Evolutionary conservation across 2,329 filamentous ascomycete genomes (phyloP), one percentile per base, ranked within the genome.

Genomic region (Microdochium paspali): DNA sequence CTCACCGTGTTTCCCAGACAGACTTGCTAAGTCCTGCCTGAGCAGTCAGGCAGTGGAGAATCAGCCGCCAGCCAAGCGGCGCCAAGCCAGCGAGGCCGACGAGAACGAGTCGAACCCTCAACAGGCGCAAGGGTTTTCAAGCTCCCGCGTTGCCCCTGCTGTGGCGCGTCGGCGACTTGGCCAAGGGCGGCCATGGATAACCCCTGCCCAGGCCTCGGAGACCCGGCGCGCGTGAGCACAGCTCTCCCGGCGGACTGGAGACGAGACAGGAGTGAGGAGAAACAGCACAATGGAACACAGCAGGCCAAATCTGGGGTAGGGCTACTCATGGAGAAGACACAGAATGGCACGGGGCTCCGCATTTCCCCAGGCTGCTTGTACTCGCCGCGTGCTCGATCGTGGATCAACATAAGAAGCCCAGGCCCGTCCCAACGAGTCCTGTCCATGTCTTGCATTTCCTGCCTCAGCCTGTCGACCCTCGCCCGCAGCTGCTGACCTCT

Each of bases 301-400:
- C 26, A 28, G 26, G 26, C 7, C 26, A 28, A 28, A 28, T 28
- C 26, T 13, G 26, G 26, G 26, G 26, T 28, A 21, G 35, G 15
- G 35, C 35, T 40, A 20, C 35, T 20, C 35, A 40, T 40, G 35
- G 35, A 20, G 13, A 40, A 40, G 23, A 40, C 18, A 20, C 35
- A 18, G n/a, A 40, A 40, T 40, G 35, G n/a, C 35, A 40, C 35
- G 35, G 35, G 35, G 35, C 35, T 40, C 35, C 35, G 35, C 35
- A 40, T 21, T 40, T 18, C n/a, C 35, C 35, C 35, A 40, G 26
- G 35, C n/a, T 18, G 35, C 18, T 40, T 40, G n/a, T 5, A 9
- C 35, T 12, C 35, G 18, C 18, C 18, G 10, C 35, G 35, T 21
- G 26, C 26, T 28, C 26, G 7, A 7, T 28, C 26, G 13, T 40